Evolutionary conservation across 2,329 filamentous ascomycete genomes (phyloP).

Genomic region (Fusarium chaquense): DNA sequence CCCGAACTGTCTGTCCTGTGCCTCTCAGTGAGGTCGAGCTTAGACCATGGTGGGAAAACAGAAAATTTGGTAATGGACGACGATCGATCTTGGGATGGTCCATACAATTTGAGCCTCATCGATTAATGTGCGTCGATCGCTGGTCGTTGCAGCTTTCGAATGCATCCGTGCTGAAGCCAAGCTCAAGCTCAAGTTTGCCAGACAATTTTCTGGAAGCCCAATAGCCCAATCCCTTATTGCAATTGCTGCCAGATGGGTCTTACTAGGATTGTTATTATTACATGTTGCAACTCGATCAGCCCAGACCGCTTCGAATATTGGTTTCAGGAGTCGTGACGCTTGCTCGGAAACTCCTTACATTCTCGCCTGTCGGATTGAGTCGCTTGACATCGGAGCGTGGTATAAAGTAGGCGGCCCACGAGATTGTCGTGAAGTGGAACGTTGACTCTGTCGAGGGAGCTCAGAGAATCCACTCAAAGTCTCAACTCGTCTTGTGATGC

Average conservation of each 20-base stretch:
- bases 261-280: not conserved
- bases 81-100: constrained; percentile 35
- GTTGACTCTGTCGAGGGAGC: constrained; percentile 19
- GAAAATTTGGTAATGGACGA: constrained; percentile 8
- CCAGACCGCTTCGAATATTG: constrained; percentile 29
- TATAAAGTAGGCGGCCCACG: constrained; percentile 22
- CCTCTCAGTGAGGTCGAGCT: constrained; percentile 5
- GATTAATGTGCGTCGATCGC: constrained; percentile 19
- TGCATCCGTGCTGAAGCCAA: constrained; percentile 38
- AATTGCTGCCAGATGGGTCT: constrained; percentile 36
- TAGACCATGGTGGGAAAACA: constrained; percentile 12
- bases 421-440: constrained; percentile 36
- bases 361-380: constrained; percentile 31
- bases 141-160: constrained; percentile 13
- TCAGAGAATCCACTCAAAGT: constrained; percentile 36
- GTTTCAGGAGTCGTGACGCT: constrained; percentile 20
- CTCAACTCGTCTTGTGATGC: constrained; percentile 43
- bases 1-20: not conserved
- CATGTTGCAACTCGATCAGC: constrained; percentile 2
- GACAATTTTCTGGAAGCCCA: constrained; percentile 11
- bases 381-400: constrained; percentile 36
- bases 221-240: constrained; percentile 23
- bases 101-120: constrained; percentile 37
- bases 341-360: constrained; percentile 21
- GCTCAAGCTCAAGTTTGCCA: constrained; percentile 14